These are phyloP conservation scores for Botrytis byssoidea DNA, from an alignment of 2,329 filamentous ascomycete species.

Conservation along the genomic window DNA sequence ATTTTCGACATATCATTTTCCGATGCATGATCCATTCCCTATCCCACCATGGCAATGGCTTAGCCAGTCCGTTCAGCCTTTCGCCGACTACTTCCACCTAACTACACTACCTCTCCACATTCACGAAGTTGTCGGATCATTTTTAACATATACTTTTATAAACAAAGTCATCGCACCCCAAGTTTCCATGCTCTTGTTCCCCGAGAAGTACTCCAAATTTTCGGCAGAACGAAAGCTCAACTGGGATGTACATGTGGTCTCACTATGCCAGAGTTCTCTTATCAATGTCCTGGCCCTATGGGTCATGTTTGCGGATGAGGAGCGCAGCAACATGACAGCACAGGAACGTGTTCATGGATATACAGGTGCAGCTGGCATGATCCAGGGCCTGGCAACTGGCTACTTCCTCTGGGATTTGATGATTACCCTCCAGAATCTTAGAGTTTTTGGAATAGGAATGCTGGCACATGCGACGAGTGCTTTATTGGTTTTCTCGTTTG, in stretches of 20 bases:
- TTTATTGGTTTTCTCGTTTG: slow-evolving; percentile 70
- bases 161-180: slow-evolving; percentile 65
- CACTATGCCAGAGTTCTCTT: slow-evolving; percentile 71
- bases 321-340: slow-evolving; percentile 64
- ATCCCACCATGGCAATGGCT: slow-evolving; percentile 57
- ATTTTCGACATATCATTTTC: not conserved
- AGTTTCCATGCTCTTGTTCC: slow-evolving; percentile 61
- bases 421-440: slow-evolving; percentile 64
- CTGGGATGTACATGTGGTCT: slow-evolving; percentile 85
- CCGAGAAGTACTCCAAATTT: slow-evolving; percentile 60
- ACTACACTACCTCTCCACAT: slow-evolving; percentile 71
- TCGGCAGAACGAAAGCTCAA: slow-evolving; percentile 64
- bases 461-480: slow-evolving; percentile 75
- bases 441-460: slow-evolving; percentile 59
- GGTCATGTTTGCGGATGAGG: slow-evolving; percentile 67
- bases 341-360: slow-evolving; percentile 75
- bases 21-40: slow-evolving; percentile 59
- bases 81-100: slow-evolving; percentile 60
- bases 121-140: slow-evolving; percentile 70
- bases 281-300: slow-evolving; percentile 74
- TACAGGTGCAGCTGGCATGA: slow-evolving; percentile 66
- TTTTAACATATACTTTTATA: slow-evolving; percentile 66
- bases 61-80: slow-evolving; percentile 56
- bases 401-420: slow-evolving; percentile 84
- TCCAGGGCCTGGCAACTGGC: slow-evolving; percentile 73